Evolutionary conservation across 1,284 basidiomycete species (phyloP).

Genomic region (Ganoderma lingzhi): DNA sequence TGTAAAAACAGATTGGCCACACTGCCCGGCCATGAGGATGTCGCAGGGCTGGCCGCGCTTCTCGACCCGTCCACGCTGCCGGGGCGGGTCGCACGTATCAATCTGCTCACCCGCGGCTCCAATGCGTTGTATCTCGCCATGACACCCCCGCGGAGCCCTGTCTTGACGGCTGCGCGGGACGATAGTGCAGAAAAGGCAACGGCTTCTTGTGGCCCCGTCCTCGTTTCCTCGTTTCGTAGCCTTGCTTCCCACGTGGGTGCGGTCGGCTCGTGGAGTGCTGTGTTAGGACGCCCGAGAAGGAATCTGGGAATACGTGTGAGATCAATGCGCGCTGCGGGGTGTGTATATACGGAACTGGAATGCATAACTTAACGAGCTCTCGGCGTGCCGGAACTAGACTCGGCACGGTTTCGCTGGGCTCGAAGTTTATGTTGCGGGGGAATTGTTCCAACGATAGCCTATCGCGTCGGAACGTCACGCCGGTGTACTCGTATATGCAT

Average conservation of each 20-base stretch:
- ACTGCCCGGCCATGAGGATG: conserved; percentile 44
- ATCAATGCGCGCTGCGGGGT: conserved; percentile 4
- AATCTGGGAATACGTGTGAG: conserved; percentile 2
- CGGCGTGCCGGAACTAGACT: conserved; percentile 1
- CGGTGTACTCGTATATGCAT: background rate
- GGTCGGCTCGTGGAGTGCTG: background rate
- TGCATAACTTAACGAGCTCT: conserved; percentile 6
- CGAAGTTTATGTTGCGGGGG: background rate
- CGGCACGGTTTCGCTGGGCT: conserved; percentile 11
- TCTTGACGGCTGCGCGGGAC: conserved; percentile 21
- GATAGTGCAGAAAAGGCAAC: conserved; percentile 28
- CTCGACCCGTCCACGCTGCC: conserved; percentile 42
- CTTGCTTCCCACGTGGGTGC: conserved; percentile 5
- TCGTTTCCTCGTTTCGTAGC: conserved; percentile 28
- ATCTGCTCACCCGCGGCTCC: conserved; percentile 43
- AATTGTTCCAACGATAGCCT: background rate
- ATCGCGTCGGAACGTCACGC: conserved; percentile 1
- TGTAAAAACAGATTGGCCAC: conserved; percentile 38
- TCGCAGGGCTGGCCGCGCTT: conserved; percentile 40
- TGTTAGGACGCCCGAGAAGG: background rate
- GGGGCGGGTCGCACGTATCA: conserved; percentile 43
- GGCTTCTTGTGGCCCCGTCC: conserved; percentile 14
- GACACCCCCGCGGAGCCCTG: conserved; percentile 30
- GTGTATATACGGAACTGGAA: conserved; percentile 15
- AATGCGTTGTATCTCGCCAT: conserved; percentile 40